Evolutionary conservation across 139 green algal species (phyloP), one percentile per base, ranked within the genome.

Genomic region (Bryopsis sp.): DNA sequence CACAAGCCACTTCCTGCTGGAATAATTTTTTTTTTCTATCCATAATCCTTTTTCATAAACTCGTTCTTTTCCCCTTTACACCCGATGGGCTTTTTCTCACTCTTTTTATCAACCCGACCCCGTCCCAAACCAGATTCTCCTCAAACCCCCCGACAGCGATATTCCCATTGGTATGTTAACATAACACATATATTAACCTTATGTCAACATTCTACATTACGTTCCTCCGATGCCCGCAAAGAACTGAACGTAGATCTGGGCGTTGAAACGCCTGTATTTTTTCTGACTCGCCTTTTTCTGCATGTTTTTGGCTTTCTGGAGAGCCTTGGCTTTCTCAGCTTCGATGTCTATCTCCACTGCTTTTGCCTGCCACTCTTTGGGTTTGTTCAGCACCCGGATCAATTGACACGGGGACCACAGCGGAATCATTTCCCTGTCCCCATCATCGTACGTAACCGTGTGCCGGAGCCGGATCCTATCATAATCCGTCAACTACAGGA

Each of bases 391-490:
- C 47, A 82, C 64, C 24, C 63, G 47, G 26, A 87, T 54, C 70
- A 80, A 64, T 63, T 87, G 78, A 8, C 73, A 73, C 0, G 81
- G 81, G 3, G 74, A 72, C 84, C 84, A 90, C 35, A 90, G 76
- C 7, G 82, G 64, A 37, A 90, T 76, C 47, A 87, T 78, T 76
- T 90, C 82, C 28, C 85, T 67, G 63, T 95, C 88, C 0, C 86
- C 86, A 64, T 95, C 88, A 22, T 87, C 78, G 36, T 95, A 94
- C 47, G 35, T 35, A 15, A 95, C 68, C 3, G 88, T 92, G 81
- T 95, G 88, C 11, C 84, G 79, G 65, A 87, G 67, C 59, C 81
- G 67, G 34, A 86, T 24, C 58, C 50, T 29, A 69, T 93, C 85
- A 58, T 83, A 91, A 3, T 75, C 76, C 0, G 67, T 78, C 26